These are phyloP conservation scores for Colletotrichum cordylinicola DNA, from an alignment of 2,329 filamentous ascomycete species.

Conservation along the genomic window DNA sequence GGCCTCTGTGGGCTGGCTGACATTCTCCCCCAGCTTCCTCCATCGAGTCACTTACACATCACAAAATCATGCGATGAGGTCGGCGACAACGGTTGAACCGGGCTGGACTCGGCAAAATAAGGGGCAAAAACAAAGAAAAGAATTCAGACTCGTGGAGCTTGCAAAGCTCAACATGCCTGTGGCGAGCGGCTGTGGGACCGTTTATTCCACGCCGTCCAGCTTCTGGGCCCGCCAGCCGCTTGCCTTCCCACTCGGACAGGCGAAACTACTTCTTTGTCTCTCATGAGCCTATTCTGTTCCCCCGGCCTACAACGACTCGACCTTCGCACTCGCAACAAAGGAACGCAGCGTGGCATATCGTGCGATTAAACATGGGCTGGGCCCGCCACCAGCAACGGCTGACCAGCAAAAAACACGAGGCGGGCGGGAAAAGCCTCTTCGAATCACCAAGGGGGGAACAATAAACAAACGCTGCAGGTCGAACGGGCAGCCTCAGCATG, in stretches of 20 bases:
- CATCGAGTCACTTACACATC: not conserved
- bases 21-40: not conserved
- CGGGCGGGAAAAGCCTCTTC: not conserved
- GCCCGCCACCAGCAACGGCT: not conserved
- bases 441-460: not conserved
- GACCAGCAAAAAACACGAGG: not conserved
- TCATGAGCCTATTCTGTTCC: not conserved
- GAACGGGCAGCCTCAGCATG: not conserved
- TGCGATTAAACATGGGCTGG: not conserved
- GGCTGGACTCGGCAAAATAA: not conserved
- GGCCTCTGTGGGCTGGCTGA: not conserved
- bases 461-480: not conserved
- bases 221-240: not conserved
- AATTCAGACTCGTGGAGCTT: not conserved
- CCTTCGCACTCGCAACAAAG: not conserved
- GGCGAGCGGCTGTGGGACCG: not conserved
- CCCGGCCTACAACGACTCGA: not conserved
- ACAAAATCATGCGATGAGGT: not conserved
- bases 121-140: not conserved
- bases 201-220: not conserved
- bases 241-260: too few relatives aligned
- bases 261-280: not conserved
- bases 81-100: not conserved
- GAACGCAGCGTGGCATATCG: not conserved
- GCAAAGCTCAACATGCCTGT: not conserved